A percentile compares a stretch with the other conserved stretches of the same genome.
Evolutionary conservation across 2,329 filamentous ascomycete species (phyloP).

Genomic region (Phialophora verrucosa): DNA sequence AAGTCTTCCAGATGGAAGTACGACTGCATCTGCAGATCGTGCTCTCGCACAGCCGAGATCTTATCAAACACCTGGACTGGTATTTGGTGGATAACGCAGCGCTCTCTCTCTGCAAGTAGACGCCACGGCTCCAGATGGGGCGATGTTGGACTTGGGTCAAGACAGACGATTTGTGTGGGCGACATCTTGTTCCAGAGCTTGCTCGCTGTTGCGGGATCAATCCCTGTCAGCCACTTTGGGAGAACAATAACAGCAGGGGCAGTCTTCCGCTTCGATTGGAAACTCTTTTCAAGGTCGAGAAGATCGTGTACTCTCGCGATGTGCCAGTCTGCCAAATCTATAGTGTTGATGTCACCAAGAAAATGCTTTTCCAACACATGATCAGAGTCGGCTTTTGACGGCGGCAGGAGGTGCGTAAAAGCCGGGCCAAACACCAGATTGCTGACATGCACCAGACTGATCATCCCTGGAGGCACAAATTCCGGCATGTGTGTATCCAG

Average conservation of each 20-base stretch:
- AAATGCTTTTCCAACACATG: conserved; percentile 58
- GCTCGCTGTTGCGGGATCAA: conserved; percentile 57
- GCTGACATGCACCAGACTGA: conserved; percentile 61
- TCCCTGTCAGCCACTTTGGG: conserved; percentile 61
- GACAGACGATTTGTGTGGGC: conserved; percentile 60
- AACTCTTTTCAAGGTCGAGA: conserved; percentile 53
- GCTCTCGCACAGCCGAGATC: conserved; percentile 58
- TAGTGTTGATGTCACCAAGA: conserved; percentile 59
- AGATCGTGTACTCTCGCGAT: conserved; percentile 59
- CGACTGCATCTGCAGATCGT: conserved; percentile 64
- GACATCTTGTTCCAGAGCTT: conserved; percentile 54
- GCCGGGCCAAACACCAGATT: conserved; percentile 61
- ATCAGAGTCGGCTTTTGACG: conserved; percentile 26
- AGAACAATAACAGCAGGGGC: conserved; percentile 63
- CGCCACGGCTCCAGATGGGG: conserved; percentile 52
- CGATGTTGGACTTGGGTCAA: conserved; percentile 56
- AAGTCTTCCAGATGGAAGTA: conserved; percentile 61
- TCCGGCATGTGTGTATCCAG: conserved; percentile 66
- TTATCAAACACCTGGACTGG: conserved; percentile 51
- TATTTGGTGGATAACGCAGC: conserved; percentile 52
- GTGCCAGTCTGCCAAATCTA: conserved; percentile 64
- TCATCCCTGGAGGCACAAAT: conserved; percentile 63
- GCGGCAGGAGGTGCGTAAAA: conserved; percentile 56
- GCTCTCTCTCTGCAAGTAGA: conserved; percentile 46
- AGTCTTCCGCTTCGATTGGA: conserved; percentile 49